A percentile compares a stretch with the other conserved stretches of the same genome.
These are phyloP conservation scores for Hymenoscyphus scutula DNA, from an alignment of 2,329 filamentous ascomycete genomes.

Conservation along the genomic window DNA sequence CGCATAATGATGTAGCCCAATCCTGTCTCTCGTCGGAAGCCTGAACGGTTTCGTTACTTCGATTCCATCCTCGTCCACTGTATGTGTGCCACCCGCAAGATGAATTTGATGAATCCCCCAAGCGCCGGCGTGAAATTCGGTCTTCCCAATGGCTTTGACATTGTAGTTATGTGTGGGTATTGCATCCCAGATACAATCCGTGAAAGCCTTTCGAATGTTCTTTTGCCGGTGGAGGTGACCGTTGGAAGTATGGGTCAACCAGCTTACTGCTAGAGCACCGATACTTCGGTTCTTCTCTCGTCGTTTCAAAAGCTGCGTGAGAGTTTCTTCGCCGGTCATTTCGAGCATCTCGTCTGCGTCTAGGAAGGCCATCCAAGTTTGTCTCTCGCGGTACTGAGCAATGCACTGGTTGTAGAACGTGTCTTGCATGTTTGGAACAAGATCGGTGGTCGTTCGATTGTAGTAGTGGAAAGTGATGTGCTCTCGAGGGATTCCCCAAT, in stretches of 20 bases:
- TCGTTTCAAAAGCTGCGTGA: conserved; percentile 30
- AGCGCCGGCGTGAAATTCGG: conserved; percentile 22
- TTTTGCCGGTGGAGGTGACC: conserved; percentile 29
- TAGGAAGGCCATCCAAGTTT: conserved; percentile 38
- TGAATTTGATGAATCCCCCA: conserved; percentile 32
- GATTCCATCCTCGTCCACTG: conserved; percentile 34
- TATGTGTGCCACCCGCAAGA: conserved; percentile 20
- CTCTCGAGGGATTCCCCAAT: conserved; percentile 25
- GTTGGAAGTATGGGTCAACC: conserved; percentile 36
- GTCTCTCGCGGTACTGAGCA: conserved; percentile 26
- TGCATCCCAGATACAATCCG: conserved; percentile 32
- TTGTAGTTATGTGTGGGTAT: conserved; percentile 30
- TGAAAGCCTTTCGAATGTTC: conserved; percentile 33
- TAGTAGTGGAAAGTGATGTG: conserved; percentile 30
- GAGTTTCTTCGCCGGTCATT: conserved; percentile 25
- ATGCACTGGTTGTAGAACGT: conserved; percentile 28
- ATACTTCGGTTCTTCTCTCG: conserved; percentile 30
- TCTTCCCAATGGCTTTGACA: conserved; percentile 37
- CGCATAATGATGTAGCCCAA: conserved; percentile 38
- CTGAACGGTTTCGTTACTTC: conserved; percentile 24
- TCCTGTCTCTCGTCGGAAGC: conserved; percentile 32
- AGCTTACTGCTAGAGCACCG: conserved; percentile 37
- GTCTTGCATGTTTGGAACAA: conserved; percentile 19
- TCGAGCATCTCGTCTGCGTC: conserved; percentile 36
- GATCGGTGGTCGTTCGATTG: conserved; percentile 10